phyloP scores from a whole-genome alignment of 768 basidiomycete species.

The Amanita pallidorosea region DNA sequence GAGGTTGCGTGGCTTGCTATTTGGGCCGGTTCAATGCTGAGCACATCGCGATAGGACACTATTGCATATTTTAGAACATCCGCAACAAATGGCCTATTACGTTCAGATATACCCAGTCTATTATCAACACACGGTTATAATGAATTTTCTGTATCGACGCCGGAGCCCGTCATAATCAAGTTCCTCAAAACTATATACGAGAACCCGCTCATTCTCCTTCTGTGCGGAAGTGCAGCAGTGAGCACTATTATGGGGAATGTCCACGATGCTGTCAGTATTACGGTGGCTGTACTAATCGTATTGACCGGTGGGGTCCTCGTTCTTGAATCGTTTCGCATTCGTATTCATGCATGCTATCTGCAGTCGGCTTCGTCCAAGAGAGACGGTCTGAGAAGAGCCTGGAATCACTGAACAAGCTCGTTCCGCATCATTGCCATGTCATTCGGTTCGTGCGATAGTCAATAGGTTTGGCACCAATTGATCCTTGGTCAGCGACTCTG shows the following conservation, averaged over 20 bases:
- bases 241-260: slow-evolving; percentile 92
- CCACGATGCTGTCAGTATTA: slow-evolving; percentile 91
- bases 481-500: slow-evolving; percentile 33
- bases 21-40: slow-evolving; percentile 1
- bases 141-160: slow-evolving; percentile 80
- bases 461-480: slow-evolving; percentile 15
- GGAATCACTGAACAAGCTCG: slow-evolving; percentile 92
- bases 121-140: slow-evolving; percentile 77
- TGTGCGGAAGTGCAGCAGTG: slow-evolving; percentile 83
- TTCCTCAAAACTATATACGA: slow-evolving; percentile 95
- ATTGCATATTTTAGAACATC: slow-evolving; percentile 63
- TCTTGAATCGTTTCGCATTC: not conserved
- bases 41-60: slow-evolving; percentile 45
- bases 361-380: slow-evolving; percentile 93
- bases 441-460: slow-evolving; percentile 34
- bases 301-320: slow-evolving; percentile 60
- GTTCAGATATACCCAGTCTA: slow-evolving; percentile 50
- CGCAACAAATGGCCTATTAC: slow-evolving; percentile 46
- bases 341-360: slow-evolving; percentile 4
- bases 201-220: slow-evolving; percentile 80
- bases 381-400: slow-evolving; percentile 89
- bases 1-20: slow-evolving; percentile 34
- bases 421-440: slow-evolving; percentile 93
- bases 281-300: slow-evolving; percentile 86
- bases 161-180: slow-evolving; percentile 76